Percentiles rank a stretch among this genome's conserved stretches.
Conservation (phyloP, 345 rosid genomes). For the Lepidium africanum region DNA sequence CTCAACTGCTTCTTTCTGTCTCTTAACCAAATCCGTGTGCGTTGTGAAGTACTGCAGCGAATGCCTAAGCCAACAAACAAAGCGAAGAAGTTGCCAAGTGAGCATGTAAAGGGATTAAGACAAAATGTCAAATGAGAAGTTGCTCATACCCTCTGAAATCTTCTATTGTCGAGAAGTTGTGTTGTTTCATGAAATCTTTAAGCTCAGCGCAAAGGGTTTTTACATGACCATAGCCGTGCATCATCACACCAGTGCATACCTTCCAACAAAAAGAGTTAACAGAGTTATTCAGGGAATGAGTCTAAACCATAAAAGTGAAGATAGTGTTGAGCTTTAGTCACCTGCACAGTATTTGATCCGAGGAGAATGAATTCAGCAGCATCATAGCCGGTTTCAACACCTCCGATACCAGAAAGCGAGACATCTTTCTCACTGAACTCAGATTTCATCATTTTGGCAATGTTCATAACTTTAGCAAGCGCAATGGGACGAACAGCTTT, state of each 20-base stretch:
- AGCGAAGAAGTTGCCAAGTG: neutral
- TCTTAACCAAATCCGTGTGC: constrained; percentile 69
- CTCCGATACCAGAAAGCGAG: constrained; percentile 94
- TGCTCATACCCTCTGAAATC: constrained; percentile 83
- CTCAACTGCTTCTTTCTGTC: constrained; percentile 80
- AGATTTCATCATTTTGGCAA: constrained; percentile 80
- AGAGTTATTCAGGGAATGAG: neutral
- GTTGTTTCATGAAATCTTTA: constrained; percentile 81
- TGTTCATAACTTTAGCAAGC: constrained; percentile 81
- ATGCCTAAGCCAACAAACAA: constrained; percentile 30
- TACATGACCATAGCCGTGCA: constrained; percentile 91
- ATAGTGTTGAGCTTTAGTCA: constrained; percentile 11
- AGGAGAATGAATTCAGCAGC: constrained; percentile 95
- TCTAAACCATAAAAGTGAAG: neutral
- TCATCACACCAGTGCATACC: constrained; percentile 98
- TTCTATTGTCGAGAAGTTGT: constrained; percentile 71
- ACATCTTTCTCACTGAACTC: constrained; percentile 48
- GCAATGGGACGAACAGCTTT: constrained; percentile 98
- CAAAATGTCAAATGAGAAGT: neutral
- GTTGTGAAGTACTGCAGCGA: constrained; percentile 90
- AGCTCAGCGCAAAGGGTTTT: constrained; percentile 76
- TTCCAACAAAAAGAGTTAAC: constrained; percentile 15
- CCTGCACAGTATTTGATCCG: constrained; percentile 95
- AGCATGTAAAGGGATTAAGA: neutral
- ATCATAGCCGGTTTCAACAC: constrained; percentile 88